Evolutionary conservation across 1,284 basidiomycete species (phyloP).

Genomic region (Boletellus dicymbophilus): DNA sequence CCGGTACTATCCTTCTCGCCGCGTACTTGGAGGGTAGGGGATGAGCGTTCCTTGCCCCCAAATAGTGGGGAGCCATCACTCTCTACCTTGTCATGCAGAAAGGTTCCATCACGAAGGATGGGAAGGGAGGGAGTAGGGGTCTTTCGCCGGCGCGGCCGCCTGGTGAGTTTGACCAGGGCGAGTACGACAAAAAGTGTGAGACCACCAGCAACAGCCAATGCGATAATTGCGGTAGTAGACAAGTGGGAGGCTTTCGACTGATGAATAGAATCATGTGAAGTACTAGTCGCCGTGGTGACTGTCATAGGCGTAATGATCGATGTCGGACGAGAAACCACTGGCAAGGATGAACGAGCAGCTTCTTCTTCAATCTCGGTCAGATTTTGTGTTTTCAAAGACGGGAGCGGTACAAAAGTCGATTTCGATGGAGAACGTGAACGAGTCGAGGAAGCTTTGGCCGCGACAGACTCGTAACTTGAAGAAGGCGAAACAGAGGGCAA

Average conservation of each 20-base stretch:
- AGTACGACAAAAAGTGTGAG: conserved; percentile 57
- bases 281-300: conserved; percentile 2
- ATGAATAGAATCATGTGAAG: conserved; percentile 1
- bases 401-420: conserved; percentile 29
- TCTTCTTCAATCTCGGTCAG: conserved; percentile 24
- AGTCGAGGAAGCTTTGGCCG: conserved; percentile 8
- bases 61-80: conserved; percentile 70
- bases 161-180: conserved; percentile 48
- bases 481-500: background rate
- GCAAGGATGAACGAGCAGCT: conserved; percentile 16
- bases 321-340: conserved; percentile 1
- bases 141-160: conserved; percentile 48
- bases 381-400: conserved; percentile 30
- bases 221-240: conserved; percentile 49
- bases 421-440: conserved; percentile 15
- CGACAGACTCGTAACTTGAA: conserved; percentile 1
- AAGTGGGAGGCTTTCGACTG: conserved; percentile 14
- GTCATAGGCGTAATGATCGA: conserved; percentile 8
- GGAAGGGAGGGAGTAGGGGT: conserved; percentile 71
- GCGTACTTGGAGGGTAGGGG: conserved; percentile 41
- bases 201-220: conserved; percentile 56
- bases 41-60: conserved; percentile 68
- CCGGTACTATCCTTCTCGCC: conserved; percentile 35
- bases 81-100: conserved; percentile 43
- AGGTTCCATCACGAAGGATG: conserved; percentile 57